Evolutionary conservation across 2,329 filamentous ascomycete species (phyloP).

Genomic region (Pyrenophora teres): DNA sequence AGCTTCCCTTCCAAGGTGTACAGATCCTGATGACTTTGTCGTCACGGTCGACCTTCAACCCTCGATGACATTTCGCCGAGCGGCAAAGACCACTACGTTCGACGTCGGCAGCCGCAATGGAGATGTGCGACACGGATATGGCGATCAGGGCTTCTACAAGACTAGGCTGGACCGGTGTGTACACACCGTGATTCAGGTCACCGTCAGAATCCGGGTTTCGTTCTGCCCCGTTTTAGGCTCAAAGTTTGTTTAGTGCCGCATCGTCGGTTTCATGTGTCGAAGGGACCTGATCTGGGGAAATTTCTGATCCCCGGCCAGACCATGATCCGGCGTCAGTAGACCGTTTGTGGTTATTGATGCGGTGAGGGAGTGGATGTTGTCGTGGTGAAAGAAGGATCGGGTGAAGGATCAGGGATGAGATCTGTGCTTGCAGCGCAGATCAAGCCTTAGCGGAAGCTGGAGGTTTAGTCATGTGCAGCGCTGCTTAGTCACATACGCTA

Average conservation of each 20-base stretch:
- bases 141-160: constrained; percentile 3
- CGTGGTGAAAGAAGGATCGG: constrained; percentile 1
- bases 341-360: constrained; percentile 14
- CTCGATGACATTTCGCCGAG: not conserved
- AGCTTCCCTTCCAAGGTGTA: not conserved
- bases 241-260: constrained; percentile 37
- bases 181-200: constrained; percentile 21
- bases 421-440: not conserved
- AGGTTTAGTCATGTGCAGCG: not conserved
- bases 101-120: not conserved
- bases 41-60: not conserved
- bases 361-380: constrained; percentile 4
- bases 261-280: constrained; percentile 35
- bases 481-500: no score
- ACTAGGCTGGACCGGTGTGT: constrained; percentile 15
- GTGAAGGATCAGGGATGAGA: not conserved
- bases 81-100: not conserved
- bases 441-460: not conserved
- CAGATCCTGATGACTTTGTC: not conserved
- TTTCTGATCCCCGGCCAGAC: constrained; percentile 23
- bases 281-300: constrained; percentile 26
- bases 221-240: constrained; percentile 21
- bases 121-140: constrained; percentile 1
- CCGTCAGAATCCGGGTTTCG: constrained; percentile 28
- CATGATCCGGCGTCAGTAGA: constrained; percentile 25